Evolutionary conservation across 2,329 filamentous ascomycete genomes (phyloP), one percentile per base, ranked within the genome.

Genomic region (Aspergillus sp.): DNA sequence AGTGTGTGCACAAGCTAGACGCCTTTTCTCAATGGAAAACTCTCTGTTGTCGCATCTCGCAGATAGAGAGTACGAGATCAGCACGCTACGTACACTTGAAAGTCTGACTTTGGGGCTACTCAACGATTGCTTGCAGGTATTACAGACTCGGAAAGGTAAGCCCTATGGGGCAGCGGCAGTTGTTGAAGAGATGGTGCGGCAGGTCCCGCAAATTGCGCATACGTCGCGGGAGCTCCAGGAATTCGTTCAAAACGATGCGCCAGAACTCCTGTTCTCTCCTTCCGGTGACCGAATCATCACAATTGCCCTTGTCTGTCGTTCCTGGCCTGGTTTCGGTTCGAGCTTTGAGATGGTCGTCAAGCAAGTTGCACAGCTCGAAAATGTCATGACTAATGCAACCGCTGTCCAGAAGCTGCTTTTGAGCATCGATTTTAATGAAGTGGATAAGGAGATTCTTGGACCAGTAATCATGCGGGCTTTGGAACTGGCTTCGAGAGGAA

Each of bases 281-380:
- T 93, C 92, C 1, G 85, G 87, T 0, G 76, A 84, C 2, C 84
- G 89, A 54, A 75, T 97, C 0, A 79, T 93, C 7, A 85, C 88
- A 0, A 86, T 88, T 11, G 79, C 96, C 0, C 84, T 88, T 52
- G 75, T 84, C 0, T 79, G 88, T 46, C 82, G 84, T 1, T 72
- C 79, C 19, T 77, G 74, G 70, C 67, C 75, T 62, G 74, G 71
- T 3, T 80, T 77, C 61, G 31, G 78, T 80, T 17, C 75, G 76
- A 45, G 78, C 68, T 57, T 79, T 74, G 59, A 72, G 72, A 74
- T 64, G 56, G 69, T 70, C 67, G 77, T 79, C 49, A 66, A 71
- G 62, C 71, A 59, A 59, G 71, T 80, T 38, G 70, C 76, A 47
- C 66, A 73, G 13, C 63, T 74, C 34, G 71, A 74, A 22, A 69